phyloP scores from a whole-genome alignment of 352 stramenopile genomes.

The Globisporangium solare region DNA sequence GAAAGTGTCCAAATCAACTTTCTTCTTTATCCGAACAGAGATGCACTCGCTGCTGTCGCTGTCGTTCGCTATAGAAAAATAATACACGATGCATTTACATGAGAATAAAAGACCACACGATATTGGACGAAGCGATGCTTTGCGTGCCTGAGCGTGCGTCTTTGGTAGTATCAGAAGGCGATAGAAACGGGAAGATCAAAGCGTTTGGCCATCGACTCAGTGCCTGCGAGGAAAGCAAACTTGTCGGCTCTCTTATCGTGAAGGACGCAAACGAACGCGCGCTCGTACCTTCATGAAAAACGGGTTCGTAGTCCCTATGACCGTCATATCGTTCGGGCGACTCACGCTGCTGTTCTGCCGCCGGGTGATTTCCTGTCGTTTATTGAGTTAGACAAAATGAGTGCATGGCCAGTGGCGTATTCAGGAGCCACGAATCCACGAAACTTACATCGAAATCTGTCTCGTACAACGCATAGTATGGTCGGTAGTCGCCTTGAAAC shows the following conservation, averaged over 20 bases:
- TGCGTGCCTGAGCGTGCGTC: constrained; percentile 14
- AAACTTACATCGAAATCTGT: constrained; percentile 68
- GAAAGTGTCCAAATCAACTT: constrained; percentile 32
- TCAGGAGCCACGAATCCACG: background rate
- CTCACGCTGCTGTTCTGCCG: constrained; percentile 55
- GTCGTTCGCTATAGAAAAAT: constrained; percentile 3
- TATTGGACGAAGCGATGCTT: background rate
- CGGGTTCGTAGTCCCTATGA: constrained; percentile 83
- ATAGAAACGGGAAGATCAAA: constrained; percentile 71
- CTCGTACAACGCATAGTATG: constrained; percentile 87
- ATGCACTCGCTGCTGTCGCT: constrained; percentile 32
- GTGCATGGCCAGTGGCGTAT: background rate
- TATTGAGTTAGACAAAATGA: constrained; percentile 7
- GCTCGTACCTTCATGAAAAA: constrained; percentile 80
- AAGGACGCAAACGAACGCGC: background rate
- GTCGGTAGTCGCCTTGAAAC: constrained; percentile 79
- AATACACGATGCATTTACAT: background rate
- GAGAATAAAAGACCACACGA: background rate
- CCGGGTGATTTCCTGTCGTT: constrained; percentile 35
- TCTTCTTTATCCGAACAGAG: constrained; percentile 58
- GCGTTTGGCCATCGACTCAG: constrained; percentile 79
- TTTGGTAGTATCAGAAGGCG: constrained; percentile 22
- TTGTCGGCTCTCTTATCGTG: background rate
- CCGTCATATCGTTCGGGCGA: constrained; percentile 37
- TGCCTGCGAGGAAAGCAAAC: constrained; percentile 22